A percentile compares a stretch with the other conserved stretches of the same genome.
Evolutionary conservation across 805 yeast genomes (phyloP).

Genomic region (Saccharomycopsis sp.): DNA sequence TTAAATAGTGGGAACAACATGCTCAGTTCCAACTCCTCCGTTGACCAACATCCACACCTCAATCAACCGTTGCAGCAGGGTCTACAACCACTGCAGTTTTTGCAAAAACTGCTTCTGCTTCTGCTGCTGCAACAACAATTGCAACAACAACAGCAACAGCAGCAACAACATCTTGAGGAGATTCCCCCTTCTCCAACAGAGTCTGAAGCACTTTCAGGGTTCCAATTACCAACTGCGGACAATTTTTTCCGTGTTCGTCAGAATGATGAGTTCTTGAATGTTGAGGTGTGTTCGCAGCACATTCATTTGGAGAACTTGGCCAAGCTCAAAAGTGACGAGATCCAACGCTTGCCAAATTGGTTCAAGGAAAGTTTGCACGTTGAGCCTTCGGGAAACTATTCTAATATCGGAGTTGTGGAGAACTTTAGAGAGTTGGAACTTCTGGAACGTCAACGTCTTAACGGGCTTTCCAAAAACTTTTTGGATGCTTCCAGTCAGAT

Average conservation of each 20-base stretch:
- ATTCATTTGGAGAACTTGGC: slow-evolving; percentile 15
- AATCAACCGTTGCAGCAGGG: too few relatives aligned
- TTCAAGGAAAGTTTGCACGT: slow-evolving; percentile 23
- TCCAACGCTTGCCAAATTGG: slow-evolving; percentile 45
- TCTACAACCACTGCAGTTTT: too few relatives aligned
- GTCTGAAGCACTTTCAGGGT: slow-evolving; percentile 35
- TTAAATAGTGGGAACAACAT: too few relatives aligned
- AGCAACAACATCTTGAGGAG: slow-evolving; percentile 12
- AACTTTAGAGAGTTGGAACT: slow-evolving; percentile 60
- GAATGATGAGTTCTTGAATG: slow-evolving; percentile 41
- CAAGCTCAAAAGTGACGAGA: slow-evolving; percentile 21
- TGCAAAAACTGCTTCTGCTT: too few relatives aligned
- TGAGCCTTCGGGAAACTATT: neutral
- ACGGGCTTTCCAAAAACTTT: slow-evolving; percentile 25
- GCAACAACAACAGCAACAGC: too few relatives aligned
- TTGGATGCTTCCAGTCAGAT: slow-evolving; percentile 16
- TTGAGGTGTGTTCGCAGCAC: slow-evolving; percentile 19
- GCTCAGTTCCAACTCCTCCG: too few relatives aligned
- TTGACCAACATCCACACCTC: too few relatives aligned
- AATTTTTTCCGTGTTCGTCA: slow-evolving; percentile 39
- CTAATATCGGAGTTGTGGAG: slow-evolving; percentile 27
- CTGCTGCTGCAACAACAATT: too few relatives aligned
- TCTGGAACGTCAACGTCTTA: slow-evolving; percentile 59
- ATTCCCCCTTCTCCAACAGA: slow-evolving; percentile 19
- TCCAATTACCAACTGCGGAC: slow-evolving; percentile 40